Conservation (phyloP, 2,329 filamentous ascomycete genomes). For the Blastomyces gilchristii region DNA sequence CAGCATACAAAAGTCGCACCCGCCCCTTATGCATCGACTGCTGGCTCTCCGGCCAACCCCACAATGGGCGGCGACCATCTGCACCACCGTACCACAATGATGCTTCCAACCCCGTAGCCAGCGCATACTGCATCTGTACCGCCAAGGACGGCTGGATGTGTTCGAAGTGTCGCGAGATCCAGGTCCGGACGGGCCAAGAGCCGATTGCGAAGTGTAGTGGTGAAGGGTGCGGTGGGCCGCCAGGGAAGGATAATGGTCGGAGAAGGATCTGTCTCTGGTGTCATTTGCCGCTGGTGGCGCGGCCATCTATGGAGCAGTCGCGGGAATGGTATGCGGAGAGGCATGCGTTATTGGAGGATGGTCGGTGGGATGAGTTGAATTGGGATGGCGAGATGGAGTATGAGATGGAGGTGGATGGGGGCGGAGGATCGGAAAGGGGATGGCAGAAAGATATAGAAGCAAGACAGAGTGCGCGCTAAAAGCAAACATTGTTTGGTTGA, state of each 20-base stretch:
- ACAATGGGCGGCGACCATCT: constrained; percentile 17
- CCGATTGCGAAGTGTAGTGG: constrained; percentile 19
- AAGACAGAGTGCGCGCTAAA: too few relatives aligned
- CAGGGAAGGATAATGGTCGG: constrained; percentile 20
- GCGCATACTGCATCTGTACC: constrained; percentile 22
- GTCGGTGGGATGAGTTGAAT: not conserved
- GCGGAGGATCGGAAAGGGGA: not conserved
- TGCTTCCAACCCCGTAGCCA: constrained; percentile 11
- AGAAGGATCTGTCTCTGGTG: constrained; percentile 27
- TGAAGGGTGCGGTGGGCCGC: constrained; percentile 16
- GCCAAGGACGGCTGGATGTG: constrained; percentile 23
- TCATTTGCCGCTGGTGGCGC: constrained; percentile 16
- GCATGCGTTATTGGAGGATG: not conserved
- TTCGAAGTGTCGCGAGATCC: constrained; percentile 20
- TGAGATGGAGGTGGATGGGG: not conserved
- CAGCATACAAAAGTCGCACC: constrained; percentile 23
- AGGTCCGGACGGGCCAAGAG: constrained; percentile 19
- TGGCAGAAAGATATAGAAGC: too few relatives aligned
- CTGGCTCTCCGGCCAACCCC: constrained; percentile 21
- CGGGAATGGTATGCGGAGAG: constrained; percentile 11
- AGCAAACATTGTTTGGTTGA: too few relatives aligned
- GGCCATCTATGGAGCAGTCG: constrained; percentile 7
- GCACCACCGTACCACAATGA: constrained; percentile 11
- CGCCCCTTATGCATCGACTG: constrained; percentile 23
- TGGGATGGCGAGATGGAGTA: not conserved